Evolutionary conservation across 2,329 filamentous ascomycete genomes (phyloP), one percentile per base, ranked within the genome.

Genomic region (Fusarium tjaetaba): DNA sequence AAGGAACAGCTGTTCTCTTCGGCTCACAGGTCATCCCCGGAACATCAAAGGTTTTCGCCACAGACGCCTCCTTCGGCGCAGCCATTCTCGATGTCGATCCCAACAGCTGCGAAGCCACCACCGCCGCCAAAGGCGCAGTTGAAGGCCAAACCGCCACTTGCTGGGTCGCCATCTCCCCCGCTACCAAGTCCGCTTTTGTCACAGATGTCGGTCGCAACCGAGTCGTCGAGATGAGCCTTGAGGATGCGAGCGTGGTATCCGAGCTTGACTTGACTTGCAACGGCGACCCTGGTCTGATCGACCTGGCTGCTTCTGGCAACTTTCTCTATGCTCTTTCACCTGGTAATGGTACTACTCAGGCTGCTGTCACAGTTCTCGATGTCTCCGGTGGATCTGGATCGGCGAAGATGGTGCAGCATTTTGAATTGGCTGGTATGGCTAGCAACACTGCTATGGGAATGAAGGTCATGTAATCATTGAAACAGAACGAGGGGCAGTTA

Each of bases 321-420:
- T 89, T 90, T 68, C 64, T 92, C 1, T 92, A 92, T 76, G 88
- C 87, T 0, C 78, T 92, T 8, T 83, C 84, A 6, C 87, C 88
- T 0, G 88, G 88, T 0, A 88, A 89, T 64, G 87, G 85, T 1
- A 84, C 79, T 0, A 81, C 78, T 0, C 61, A 78, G 3, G 78
- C 84, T 0, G 80, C 82, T 1, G 75, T 86, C 5, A 77, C 78
- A 0, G 85, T 86, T 0, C 72, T 86, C 4, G 79, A 85, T 71
- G 80, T 78, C 0, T 61, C 65, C 0, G 59, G 59, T n/a, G 65
- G 69, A 1, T 55, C 70, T 14, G 69, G 8, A 3, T 72, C 72
- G 11, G 76, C 77, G 49, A 77, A 71, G 58, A 67, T 74, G 55
- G 76, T 84, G 0, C 83, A 85, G 70, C 79, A 80, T 28, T 79